Conservation (phyloP, 257 asterid genomes). For the Cordia subcordata region DNA sequence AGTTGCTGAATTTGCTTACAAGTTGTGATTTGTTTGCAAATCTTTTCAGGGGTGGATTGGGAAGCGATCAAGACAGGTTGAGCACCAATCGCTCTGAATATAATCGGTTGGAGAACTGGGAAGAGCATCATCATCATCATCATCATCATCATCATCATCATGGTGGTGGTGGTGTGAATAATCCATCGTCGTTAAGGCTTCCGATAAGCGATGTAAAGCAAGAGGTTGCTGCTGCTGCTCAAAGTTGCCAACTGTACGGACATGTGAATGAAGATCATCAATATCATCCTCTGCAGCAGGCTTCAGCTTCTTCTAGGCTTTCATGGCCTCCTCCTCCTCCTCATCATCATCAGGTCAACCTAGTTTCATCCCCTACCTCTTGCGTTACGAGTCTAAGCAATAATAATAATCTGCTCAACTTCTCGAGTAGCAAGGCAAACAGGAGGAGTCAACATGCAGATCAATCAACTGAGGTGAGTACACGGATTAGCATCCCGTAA, state of each 20-base stretch:
- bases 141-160: too few species aligned
- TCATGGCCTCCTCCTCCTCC: slow-evolving; percentile 43
- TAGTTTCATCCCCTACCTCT: slow-evolving; percentile 58
- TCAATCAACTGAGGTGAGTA: slow-evolving; percentile 57
- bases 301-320: slow-evolving; percentile 18
- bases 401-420: slow-evolving; percentile 46
- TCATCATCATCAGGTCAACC: slow-evolving; percentile 30
- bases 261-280: slow-evolving; percentile 19
- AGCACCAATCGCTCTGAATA: slow-evolving; percentile 47
- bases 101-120: slow-evolving; percentile 73
- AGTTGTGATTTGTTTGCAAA: too few species aligned
- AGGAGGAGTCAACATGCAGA: slow-evolving; percentile 40
- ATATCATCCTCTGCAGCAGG: too few species aligned
- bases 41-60: slow-evolving; percentile 40
- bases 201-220: slow-evolving; percentile 51
- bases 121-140: too few species aligned
- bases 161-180: slow-evolving; percentile 40
- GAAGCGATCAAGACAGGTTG: slow-evolving; percentile 42
- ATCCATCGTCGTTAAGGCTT: slow-evolving; percentile 38
- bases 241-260: slow-evolving; percentile 26
- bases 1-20: too few species aligned
- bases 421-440: slow-evolving; percentile 31
- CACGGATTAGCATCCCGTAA: too few species aligned
- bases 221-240: slow-evolving; percentile 23
- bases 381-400: slow-evolving; percentile 52